Evolutionary conservation across 1,284 basidiomycete genomes (phyloP), one percentile per base, ranked within the genome.

Genomic region (Veloporphyrellus conicus): DNA sequence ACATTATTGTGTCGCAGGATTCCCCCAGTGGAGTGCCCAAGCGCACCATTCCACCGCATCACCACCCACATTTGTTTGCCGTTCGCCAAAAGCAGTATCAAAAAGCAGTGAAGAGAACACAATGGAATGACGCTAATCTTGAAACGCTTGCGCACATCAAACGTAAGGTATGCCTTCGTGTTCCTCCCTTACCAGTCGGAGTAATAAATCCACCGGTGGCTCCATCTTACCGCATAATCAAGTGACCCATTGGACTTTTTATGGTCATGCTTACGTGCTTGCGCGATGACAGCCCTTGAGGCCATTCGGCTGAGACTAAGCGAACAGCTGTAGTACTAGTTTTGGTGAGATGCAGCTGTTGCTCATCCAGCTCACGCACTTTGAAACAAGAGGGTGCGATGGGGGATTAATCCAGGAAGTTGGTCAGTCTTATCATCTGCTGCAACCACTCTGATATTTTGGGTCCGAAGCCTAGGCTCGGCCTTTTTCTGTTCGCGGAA

Each of bases 71-170:
- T 8, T 25, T 25, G 23, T 25, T 25, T 8, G 8, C 23, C 23
- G 23, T 25, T 25, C n/a, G 23, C 23, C 23, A 8, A 25, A 25
- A 25, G 23, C 23, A n/a, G 18, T 34, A 33, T 29, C 25, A 31
- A 47, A 39, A 22, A 2, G 41, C 33, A 22, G 43, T 32, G 43
- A 40, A 46, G 41, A 23, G 34, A 49, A 32, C 19, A 5, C 16
- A 4, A 18, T 10, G 14, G 19, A 14, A 23, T 32, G n/a, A 29
- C 9, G 12, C 20, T 14, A 18, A 40, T 48, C 18, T 35, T 29
- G 32, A 15, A 33, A n/a, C 6, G 5, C 23, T 25, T 4, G 43
- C 29, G 43, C 19, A n/a, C 14, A 29, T 39, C 41, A 20, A 34
- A 14, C 23, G 44, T 47, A 39, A n/a, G 27, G 44, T 44, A 39